These are phyloP conservation scores for Didymella segeticola DNA, from an alignment of 2,329 filamentous ascomycete genomes.

Conservation along the genomic window DNA sequence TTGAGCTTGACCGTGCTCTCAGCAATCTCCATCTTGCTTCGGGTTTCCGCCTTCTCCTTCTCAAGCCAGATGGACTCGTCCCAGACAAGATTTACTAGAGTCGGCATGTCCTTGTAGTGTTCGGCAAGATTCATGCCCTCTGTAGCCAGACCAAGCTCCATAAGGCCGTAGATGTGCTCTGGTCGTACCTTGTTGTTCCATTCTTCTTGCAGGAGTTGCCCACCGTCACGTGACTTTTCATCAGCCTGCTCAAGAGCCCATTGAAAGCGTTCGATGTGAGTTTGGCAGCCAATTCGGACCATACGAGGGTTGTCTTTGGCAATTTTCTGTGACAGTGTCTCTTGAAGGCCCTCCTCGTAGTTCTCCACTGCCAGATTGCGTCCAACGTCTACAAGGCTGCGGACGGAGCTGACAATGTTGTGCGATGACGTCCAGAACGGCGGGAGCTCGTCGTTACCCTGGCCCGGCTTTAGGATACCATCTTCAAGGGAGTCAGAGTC, in stretches of 20 bases:
- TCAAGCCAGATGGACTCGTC: constrained; percentile 53
- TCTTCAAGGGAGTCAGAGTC: constrained; percentile 65
- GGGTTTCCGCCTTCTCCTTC: constrained; percentile 34
- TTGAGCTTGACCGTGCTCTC: constrained; percentile 51
- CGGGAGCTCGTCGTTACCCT: constrained; percentile 72
- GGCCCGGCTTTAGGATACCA: constrained; percentile 50
- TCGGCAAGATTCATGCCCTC: constrained; percentile 68
- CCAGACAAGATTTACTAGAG: constrained; percentile 62
- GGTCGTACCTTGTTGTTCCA: constrained; percentile 51
- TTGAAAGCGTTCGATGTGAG: constrained; percentile 64
- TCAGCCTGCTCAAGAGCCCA: constrained; percentile 64
- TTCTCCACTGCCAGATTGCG: constrained; percentile 50
- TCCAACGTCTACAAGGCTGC: constrained; percentile 50
- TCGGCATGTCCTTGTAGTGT: constrained; percentile 67
- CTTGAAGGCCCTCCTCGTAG: constrained; percentile 46
- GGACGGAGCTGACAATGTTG: constrained; percentile 51
- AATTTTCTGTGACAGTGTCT: constrained; percentile 55
- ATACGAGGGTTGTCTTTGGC: constrained; percentile 55
- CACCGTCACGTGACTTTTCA: constrained; percentile 56
- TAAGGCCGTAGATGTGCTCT: constrained; percentile 51
- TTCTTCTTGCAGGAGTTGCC: constrained; percentile 54
- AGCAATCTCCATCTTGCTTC: constrained; percentile 46
- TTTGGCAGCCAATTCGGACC: constrained; percentile 64
- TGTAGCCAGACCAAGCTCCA: constrained; percentile 60
- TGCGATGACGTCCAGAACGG: constrained; percentile 84